Evolutionary conservation across 768 basidiomycete genomes (phyloP), one percentile per base, ranked within the genome.

Genomic region (Kwoniella mangroviensis): DNA sequence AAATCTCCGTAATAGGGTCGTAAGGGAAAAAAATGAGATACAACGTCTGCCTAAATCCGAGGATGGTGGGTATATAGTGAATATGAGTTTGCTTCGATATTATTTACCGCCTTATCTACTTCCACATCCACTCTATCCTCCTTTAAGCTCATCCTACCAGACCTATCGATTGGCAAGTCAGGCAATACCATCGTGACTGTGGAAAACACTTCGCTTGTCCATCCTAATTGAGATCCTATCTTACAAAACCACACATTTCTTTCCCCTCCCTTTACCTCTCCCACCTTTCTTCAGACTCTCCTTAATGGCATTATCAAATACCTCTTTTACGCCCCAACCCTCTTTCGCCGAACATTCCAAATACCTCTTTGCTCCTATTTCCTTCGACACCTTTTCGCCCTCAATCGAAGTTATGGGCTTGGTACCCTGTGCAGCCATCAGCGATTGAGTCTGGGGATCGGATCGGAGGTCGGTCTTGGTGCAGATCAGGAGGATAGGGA

Each of bases 331-430:
- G 58, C 93, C 93, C 17, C 84, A 85, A 4, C 94, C 93, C n/a
- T 89, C 90, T 85, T 96, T 98, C 56, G 95, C 92, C 42, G 91
- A 92, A 84, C 97, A 98, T 83, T 99, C 96, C 71, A 90, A 86
- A 82, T 98, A 99, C 82, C 89, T 88, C 40, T 79, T 84, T 19
- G 94, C 94, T 26, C 94, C 94, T 62, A 99, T 98, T 78, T 95
- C 92, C 78, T 89, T 89, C 26, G 96, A 96, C 26, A 96, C 91
- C n/a, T 85, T 85, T 3, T 86, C 87, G 1, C 96, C 97, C 78
- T 94, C 93, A 72, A 91, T 90, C 3, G 91, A 82, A 1, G 91
- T 88, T 72, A 99, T 88, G 5, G 97, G 92, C 22, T 69, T 76
- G 0, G 82, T 80, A 19, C 78, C 96, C 77, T 98, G 96, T 1